These are phyloP conservation scores for Corylus americana DNA, from an alignment of 306 rosid genomes.

Conservation along the genomic window DNA sequence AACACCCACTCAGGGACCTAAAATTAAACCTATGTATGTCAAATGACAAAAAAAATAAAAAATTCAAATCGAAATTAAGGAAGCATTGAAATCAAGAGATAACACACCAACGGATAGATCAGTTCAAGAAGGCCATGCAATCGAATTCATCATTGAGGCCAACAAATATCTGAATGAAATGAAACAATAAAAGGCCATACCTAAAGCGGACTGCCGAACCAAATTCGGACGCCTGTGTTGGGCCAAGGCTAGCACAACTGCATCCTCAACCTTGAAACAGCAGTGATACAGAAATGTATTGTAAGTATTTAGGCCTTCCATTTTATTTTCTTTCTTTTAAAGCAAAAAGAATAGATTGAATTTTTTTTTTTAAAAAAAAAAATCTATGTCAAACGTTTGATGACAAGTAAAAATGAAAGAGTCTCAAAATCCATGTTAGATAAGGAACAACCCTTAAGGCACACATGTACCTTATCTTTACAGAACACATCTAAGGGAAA, in stretches of 20 bases:
- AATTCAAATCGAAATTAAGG: not conserved
- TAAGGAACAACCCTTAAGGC: not conserved
- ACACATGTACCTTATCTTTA: not conserved
- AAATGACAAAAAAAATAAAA: constrained; percentile 4
- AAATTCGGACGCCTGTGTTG: constrained; percentile 67
- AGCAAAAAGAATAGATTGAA: not conserved
- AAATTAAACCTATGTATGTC: constrained; percentile 18
- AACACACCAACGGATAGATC: constrained; percentile 6
- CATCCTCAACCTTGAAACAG: constrained; percentile 83
- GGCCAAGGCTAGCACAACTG: constrained; percentile 79
- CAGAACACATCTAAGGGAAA: not conserved
- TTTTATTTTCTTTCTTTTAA: not conserved
- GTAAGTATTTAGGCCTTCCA: not conserved
- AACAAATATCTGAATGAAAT: constrained; percentile 7
- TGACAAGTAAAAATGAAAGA: not conserved
- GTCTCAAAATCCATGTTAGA: not conserved
- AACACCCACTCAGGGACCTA: not conserved
- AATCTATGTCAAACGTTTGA: not conserved
- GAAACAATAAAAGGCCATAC: constrained; percentile 33
- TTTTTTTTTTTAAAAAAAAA: not conserved
- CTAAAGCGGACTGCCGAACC: constrained; percentile 58
- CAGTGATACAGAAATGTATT: constrained; percentile 1
- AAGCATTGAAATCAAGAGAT: not conserved
- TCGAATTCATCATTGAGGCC: not conserved
- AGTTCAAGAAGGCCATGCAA: constrained; percentile 14